Conservation (phyloP, 306 rosid genomes). For the Cicer yamashitae region DNA sequence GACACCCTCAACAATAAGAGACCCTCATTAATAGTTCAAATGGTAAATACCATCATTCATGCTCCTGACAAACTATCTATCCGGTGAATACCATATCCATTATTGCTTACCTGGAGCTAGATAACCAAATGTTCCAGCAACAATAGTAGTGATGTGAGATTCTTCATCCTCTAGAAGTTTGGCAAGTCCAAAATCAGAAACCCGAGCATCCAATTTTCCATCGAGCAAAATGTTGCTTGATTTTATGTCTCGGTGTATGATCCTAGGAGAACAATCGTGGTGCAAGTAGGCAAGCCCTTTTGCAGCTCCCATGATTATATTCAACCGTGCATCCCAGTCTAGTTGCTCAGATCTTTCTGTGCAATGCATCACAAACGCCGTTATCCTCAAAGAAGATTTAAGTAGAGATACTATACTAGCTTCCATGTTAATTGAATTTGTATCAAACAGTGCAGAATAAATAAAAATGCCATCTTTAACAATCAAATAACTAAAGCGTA, state of each 20-base stretch:
- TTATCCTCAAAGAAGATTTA: slow-evolving; percentile 40
- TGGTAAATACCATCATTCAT: slow-evolving; percentile 31
- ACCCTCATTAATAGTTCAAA: slow-evolving; percentile 34
- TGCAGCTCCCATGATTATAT: slow-evolving; percentile 96
- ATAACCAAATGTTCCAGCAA: slow-evolving; percentile 99
- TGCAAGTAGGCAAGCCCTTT: slow-evolving; percentile 98
- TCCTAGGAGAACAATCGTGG: slow-evolving; percentile 97
- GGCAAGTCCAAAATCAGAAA: slow-evolving; percentile 99
- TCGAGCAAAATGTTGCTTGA: slow-evolving; percentile 96
- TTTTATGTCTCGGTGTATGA: slow-evolving; percentile 96
- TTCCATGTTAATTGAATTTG: slow-evolving; percentile 35
- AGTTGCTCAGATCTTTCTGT: slow-evolving; percentile 89
- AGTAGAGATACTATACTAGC: slow-evolving; percentile 28
- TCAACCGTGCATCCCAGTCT: slow-evolving; percentile 98
- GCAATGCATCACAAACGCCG: slow-evolving; percentile 45
- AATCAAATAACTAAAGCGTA: slow-evolving; percentile 29
- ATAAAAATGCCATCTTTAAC: slow-evolving; percentile 10
- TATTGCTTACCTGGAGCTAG: slow-evolving; percentile 88
- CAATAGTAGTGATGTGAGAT: slow-evolving; percentile 94
- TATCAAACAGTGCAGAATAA: slow-evolving; percentile 18
- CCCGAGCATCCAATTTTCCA: slow-evolving; percentile 93
- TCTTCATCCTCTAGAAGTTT: slow-evolving; percentile 96
- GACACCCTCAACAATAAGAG: slow-evolving; percentile 29
- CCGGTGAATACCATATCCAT: slow-evolving; percentile 19
- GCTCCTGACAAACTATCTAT: slow-evolving; percentile 36